Percentiles rank a stretch among this genome's conserved stretches.
Conservation (phyloP, 2,329 filamentous ascomycete genomes). For the Orbilia javanica region DNA sequence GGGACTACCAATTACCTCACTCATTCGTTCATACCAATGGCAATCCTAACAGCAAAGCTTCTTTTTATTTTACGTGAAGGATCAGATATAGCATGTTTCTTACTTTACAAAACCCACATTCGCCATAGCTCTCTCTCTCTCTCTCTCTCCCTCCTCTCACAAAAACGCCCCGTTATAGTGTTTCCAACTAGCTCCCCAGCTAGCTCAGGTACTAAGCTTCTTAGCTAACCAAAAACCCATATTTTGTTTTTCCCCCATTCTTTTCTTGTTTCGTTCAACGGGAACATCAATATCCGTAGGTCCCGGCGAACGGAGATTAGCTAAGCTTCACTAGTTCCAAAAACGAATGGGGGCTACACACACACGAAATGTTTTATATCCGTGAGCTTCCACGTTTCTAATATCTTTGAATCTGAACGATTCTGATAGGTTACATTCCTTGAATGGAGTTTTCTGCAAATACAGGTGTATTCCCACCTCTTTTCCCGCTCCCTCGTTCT, state of each 20-base stretch:
- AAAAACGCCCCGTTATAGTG: background rate
- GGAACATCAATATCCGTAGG: slow-evolving; percentile 19
- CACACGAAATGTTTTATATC: background rate
- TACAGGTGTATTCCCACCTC: slow-evolving; percentile 33
- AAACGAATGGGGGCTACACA: background rate
- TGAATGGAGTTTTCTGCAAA: slow-evolving; percentile 23
- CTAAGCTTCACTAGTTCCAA: too few relatives aligned
- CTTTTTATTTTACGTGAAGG: background rate
- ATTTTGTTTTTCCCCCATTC: background rate
- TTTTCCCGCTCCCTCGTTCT: background rate
- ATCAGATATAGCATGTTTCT: background rate
- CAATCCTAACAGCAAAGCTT: too few relatives aligned
- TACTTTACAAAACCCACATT: background rate
- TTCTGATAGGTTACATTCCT: slow-evolving; percentile 17
- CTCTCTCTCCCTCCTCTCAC: background rate
- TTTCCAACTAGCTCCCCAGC: too few relatives aligned
- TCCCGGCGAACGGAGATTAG: slow-evolving; percentile 48
- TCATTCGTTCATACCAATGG: too few relatives aligned
- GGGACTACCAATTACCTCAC: too few relatives aligned
- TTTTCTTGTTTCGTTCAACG: background rate
- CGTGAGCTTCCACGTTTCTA: background rate
- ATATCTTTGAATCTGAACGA: background rate
- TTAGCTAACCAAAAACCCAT: background rate
- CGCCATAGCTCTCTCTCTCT: background rate
- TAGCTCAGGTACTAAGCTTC: too few relatives aligned